Base-by-base conservation (phyloP, 768 basidiomycete species). In the Lactifluus hygrophoroides region DNA sequence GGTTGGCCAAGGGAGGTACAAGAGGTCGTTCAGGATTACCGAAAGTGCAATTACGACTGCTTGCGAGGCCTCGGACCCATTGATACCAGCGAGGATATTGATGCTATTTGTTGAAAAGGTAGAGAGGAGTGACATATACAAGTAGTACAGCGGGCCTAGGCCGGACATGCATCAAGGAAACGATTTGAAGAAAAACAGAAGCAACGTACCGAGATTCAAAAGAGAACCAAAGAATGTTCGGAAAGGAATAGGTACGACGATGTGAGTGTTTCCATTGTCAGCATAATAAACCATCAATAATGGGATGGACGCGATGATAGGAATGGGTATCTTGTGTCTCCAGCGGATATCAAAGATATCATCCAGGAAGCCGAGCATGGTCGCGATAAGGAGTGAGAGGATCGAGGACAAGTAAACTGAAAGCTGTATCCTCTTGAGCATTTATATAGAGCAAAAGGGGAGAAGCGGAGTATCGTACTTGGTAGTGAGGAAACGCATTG, bases 341-440 rank as follows among this genome's bases (percentile, higher is more conserved):
- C 96, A 99, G 17, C 96, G 85, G 64, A 99, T 97, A 69, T 99
- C 96, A 65, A 98, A 99, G 4, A 98, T 81, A 71, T 99, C 96
- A 67, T 99, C 96, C 45, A 97, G 76, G 69, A 99, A 95, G 32
- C 96, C 96, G 8, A 99, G 82, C 60, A 98, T 78, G 0, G 94
- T 94, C 0, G 96, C 94, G 43, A 91, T 90, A 34, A 98, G 74
- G 37, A 99, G 77, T 0, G 90, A 94, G n/a, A 99, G 79, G 7
- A 99, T 68, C 9, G 92, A 91, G 0, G 96, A 94, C 45, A 99
- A 78, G 72, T 96, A 99, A 6, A 94, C 83, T 1, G 95, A 83
- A 58, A 98, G 77, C 90, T 97, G 53, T 28, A 19, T 47, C 32
- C 27, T 25, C n/a, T 30, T 44, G 43, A 45, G 42, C 13, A 21